A percentile compares a stretch with the other conserved stretches of the same genome.
Evolutionary conservation across 1,284 basidiomycete genomes (phyloP).

Genomic region (Testicularia cyperi): DNA sequence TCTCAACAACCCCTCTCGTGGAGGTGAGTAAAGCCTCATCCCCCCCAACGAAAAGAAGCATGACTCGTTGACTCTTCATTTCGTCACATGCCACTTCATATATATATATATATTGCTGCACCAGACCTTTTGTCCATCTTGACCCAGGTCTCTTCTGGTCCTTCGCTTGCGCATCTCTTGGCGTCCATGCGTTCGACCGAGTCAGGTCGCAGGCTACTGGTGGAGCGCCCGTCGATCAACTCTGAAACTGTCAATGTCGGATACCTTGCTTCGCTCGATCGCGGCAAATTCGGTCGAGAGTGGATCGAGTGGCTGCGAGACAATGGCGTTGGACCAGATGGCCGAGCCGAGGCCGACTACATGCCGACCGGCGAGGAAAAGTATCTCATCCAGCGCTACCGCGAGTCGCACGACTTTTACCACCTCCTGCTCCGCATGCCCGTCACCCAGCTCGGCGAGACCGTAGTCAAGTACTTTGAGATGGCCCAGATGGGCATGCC

Average conservation of each 20-base stretch:
- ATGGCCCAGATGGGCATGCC: conserved; percentile 89
- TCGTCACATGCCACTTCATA: neutral
- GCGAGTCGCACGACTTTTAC: conserved; percentile 93
- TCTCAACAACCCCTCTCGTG: conserved; percentile 77
- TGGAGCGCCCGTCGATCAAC: conserved; percentile 79
- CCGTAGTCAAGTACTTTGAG: conserved; percentile 96
- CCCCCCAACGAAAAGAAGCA: neutral
- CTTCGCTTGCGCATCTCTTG: conserved; percentile 76
- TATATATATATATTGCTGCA: no score
- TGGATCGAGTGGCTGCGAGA: conserved; percentile 89
- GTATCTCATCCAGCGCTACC: conserved; percentile 93
- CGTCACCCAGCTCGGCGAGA: conserved; percentile 84
- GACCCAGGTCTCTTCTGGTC: conserved; percentile 54
- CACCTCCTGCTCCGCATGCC: conserved; percentile 85
- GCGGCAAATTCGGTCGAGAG: conserved; percentile 81
- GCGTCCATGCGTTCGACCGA: conserved; percentile 75
- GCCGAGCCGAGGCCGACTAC: conserved; percentile 71
- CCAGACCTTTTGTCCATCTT: conserved; percentile 41
- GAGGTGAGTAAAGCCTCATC: conserved; percentile 67
- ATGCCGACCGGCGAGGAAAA: conserved; percentile 73
- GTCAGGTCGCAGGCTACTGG: conserved; percentile 69
- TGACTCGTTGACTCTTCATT: neutral
- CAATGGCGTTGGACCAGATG: conserved; percentile 91
- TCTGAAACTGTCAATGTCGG: conserved; percentile 75
- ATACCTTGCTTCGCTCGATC: conserved; percentile 68